Evolutionary conservation across 805 yeast species (phyloP), one percentile per base, ranked within the genome.

Genomic region (fission yeast (Schizosaccharomyces pombe)): DNA sequence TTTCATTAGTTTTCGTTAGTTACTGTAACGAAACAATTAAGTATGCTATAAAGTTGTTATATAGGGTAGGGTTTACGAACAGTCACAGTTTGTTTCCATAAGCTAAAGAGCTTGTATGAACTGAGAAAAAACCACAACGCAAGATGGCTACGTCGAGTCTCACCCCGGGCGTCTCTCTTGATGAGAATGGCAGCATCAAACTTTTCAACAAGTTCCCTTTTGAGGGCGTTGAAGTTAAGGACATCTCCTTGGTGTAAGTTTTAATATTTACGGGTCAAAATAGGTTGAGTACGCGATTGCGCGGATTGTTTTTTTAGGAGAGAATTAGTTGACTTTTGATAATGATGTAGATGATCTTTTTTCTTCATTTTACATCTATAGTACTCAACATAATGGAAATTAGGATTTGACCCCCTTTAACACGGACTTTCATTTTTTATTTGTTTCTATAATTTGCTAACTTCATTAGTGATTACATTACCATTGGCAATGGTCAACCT

Each of bases 151-250:
- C 43, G 43, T 37, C 43, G 43, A 37, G 43, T 37, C 43, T 43
- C 49, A 19, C 49, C 49, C 30, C 49, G 49, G 49, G 30, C 30
- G 49, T 43, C 30, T 43, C 49, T 43, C 30, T 43, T 19, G 49
- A 43, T 26, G 49, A 43, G 49, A 43, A 26, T 26, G 49, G 49
- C 28, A 43, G 49, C 49, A 43, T 43, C 30, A 43, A 43, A 26
- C 82, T 91, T 70, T 91, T 91, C 89, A 91, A 91, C 95, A 91
- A 89, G 77, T 91, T 98, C 98, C 80, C 96, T 63, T 93, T 84
- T 71, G 94, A 87, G 75, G 96, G 85, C 60, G 91, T 91, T 68
- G 91, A 87, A 74, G 85, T 91, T 67, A 86, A 85, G 80, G 99
- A 91, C 73, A 82, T 93, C 70, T 89, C 98, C 62, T 79, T 91